phyloP scores from a whole-genome alignment of 352 stramenopile species.

The Plasmopara viticola region DNA sequence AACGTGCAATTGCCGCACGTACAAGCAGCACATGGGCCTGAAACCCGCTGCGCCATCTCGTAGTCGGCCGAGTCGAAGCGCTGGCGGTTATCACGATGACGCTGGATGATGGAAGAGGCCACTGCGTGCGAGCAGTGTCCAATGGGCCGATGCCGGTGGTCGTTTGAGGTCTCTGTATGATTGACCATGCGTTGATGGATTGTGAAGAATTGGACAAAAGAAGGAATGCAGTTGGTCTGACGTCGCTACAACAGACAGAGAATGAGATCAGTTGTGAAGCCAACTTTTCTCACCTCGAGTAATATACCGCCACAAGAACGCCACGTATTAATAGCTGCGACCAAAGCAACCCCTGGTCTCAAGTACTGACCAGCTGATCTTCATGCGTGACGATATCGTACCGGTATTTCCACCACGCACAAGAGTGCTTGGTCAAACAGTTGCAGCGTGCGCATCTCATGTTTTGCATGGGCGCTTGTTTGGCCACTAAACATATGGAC shows the following conservation, averaged over 20 bases:
- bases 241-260: slow-evolving; percentile 3
- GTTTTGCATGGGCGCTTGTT: too few relatives aligned
- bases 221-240: slow-evolving; percentile 12
- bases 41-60: slow-evolving; percentile 34
- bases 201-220: slow-evolving; percentile 12
- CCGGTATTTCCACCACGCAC: not conserved
- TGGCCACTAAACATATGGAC: too few relatives aligned
- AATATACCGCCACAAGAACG: not conserved
- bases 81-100: slow-evolving; percentile 44
- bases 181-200: slow-evolving; percentile 10
- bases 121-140: slow-evolving; percentile 22
- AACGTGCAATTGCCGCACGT: slow-evolving; percentile 17
- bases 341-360: not conserved
- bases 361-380: not conserved
- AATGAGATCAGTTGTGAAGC: slow-evolving; percentile 1
- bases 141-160: slow-evolving; percentile 13
- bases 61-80: slow-evolving; percentile 76
- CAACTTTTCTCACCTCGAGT: slow-evolving; percentile 8
- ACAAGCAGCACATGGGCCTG: slow-evolving; percentile 20
- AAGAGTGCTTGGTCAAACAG: too few relatives aligned
- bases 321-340: not conserved
- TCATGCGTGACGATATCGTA: not conserved
- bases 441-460: too few relatives aligned
- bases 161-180: slow-evolving; percentile 9
- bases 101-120: slow-evolving; percentile 45